Evolutionary conservation across 305 asterid genomes (phyloP), one percentile per base, ranked within the genome.

Genomic region (Vinca major): DNA sequence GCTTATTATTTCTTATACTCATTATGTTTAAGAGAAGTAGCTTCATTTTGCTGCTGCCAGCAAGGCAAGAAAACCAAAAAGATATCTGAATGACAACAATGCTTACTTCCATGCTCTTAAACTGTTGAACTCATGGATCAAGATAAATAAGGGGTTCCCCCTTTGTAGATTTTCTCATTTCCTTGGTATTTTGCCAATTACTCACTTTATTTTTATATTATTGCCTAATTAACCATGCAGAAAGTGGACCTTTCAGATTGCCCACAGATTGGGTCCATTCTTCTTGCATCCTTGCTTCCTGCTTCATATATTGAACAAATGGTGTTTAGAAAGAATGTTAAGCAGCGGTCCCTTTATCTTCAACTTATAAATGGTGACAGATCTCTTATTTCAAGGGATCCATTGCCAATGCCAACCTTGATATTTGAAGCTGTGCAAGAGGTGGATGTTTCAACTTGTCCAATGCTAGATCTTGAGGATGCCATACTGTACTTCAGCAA

Each of bases 371-470:
- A 67, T 65, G 71, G 50, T 65, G 67, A 72, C 61, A 69, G 69
- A 73, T 74, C 71, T 47, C 73, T 62, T 72, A 68, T 82, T 74
- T 61, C 78, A 12, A 62, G 66, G 78, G 81, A 73, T 71, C 64
- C 47, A 45, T 80, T 65, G 55, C 84, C 81, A 68, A 70, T 65
- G 55, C 84, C 81, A 68, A 70, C 75, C 51, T 79, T 79, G 80
- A 73, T 83, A 70, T 89, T 86, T 82, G 86, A 79, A 81, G 87
- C 84, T 63, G 91, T 92, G 62, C 80, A 84, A 57, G 97, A 86
- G 80, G 85, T 86, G 82, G 92, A 88, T 80, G 82, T 92, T 72
- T 92, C 98, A 57, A 90, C 85, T 65, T 92, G 90, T 72, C 92
- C 96, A 33, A 78, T 80, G 67, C 76, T 88, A 71, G 79, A 85